Conservation (phyloP, 345 rosid species). For the Citrus australasica region DNA sequence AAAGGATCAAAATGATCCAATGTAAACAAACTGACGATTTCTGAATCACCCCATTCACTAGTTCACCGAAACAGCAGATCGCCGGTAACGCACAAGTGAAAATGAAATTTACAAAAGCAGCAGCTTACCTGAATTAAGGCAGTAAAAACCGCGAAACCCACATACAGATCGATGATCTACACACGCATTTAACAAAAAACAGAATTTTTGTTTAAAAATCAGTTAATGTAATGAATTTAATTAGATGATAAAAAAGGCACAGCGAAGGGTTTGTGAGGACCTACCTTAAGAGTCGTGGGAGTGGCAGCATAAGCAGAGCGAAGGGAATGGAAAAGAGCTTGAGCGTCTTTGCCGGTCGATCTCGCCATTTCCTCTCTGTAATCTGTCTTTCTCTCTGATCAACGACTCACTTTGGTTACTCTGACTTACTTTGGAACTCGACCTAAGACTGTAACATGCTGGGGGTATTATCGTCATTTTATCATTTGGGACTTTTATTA, state of each 20-base stretch:
- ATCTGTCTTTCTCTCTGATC: neutral
- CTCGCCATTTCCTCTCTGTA: slow-evolving; percentile 43
- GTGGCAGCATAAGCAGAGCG: slow-evolving; percentile 76
- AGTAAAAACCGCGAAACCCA: slow-evolving; percentile 71
- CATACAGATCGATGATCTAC: slow-evolving; percentile 91
- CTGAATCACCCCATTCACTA: neutral
- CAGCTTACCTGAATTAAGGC: slow-evolving; percentile 80
- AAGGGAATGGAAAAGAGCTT: slow-evolving; percentile 67
- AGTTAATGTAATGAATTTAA: neutral
- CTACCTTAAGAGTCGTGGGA: slow-evolving; percentile 65
- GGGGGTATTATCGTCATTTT: neutral
- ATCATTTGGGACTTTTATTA: neutral
- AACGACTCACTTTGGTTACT: neutral
- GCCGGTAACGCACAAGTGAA: neutral
- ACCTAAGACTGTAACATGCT: neutral
- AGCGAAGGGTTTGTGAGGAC: neutral
- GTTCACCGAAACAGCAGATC: neutral
- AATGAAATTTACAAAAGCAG: neutral
- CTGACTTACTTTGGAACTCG: neutral
- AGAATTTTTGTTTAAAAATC: neutral
- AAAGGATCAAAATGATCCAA: neutral
- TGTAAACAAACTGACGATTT: neutral
- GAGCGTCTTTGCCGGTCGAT: slow-evolving; percentile 64
- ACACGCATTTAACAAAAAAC: neutral
- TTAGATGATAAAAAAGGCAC: neutral